Evolutionary conservation across 176 grass and related monocot genomes (phyloP), one percentile per base, ranked within the genome.

Genomic region (Oryza meridionalis): DNA sequence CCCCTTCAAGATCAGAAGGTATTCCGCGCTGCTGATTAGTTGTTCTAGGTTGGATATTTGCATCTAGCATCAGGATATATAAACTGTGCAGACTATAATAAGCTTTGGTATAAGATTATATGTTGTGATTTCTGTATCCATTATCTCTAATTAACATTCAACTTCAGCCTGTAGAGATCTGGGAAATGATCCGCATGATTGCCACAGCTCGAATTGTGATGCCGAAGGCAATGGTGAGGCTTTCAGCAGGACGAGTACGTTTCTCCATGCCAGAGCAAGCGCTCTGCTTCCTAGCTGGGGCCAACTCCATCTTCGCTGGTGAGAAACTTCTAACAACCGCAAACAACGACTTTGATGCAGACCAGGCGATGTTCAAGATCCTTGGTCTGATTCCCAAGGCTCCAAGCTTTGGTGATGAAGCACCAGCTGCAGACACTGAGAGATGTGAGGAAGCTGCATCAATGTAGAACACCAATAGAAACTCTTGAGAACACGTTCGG

Each of bases 151-250:
- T 19, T 13, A 67, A 22, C 37, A 78, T 37, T 45, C 70, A 66
- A 72, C 16, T 75, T 84, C 88, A 99, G 93, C 96, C 90, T 86
- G 91, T 96, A 53, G 93, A 99, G 81, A 94, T 96, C 11, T 99
- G 97, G 97, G 97, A 99, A 73, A 99, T 99, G 97, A 99, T 99
- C 55, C 89, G 97, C 50, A 99, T 96, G 97, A 94, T 99, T 14
- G 89, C 84, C 16, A 99, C 93, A 0, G 97, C 97, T 32, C 93
- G 97, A 43, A 96, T 99, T 53, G 85, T 90, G 17, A 99, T 96
- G 97, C 93, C 97, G 2, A 92, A 88, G 87, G 91, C 97, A 25
- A 96, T 99, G 97, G 97, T 99, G 75, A 91, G 97, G 53, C 88
- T 99, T 49, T 99, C 97, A 21, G 97, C 97, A 14, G 97, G 93